These are phyloP conservation scores for Apiotrichum sp. DNA, from an alignment of 1,284 basidiomycete genomes.

Conservation along the genomic window DNA sequence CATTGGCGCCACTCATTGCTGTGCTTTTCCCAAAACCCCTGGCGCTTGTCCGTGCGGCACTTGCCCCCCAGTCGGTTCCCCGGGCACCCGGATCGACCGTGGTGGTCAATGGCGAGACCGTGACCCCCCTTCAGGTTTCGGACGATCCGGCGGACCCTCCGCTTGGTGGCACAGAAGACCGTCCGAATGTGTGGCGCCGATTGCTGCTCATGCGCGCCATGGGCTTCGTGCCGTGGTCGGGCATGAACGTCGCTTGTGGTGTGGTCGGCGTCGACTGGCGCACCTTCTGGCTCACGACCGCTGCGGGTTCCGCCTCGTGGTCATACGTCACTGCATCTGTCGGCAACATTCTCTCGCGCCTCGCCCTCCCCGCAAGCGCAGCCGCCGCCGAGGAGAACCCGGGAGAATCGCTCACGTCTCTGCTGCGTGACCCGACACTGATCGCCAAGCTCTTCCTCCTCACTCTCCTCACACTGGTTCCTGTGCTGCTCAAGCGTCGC, in stretches of 20 bases:
- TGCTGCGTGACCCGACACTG: slow-evolving; percentile 46
- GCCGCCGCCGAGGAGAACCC: slow-evolving; percentile 8
- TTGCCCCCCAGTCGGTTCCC: slow-evolving; percentile 34
- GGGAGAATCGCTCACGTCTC: slow-evolving; percentile 43
- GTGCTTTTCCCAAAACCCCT: slow-evolving; percentile 74
- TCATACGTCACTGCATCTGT: slow-evolving; percentile 46
- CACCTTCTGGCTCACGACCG: slow-evolving; percentile 67
- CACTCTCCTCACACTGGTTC: slow-evolving; percentile 42
- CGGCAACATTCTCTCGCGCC: slow-evolving; percentile 43
- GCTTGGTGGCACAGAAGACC: slow-evolving; percentile 23
- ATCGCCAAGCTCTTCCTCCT: slow-evolving; percentile 46
- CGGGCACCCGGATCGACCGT: not conserved
- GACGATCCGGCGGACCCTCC: slow-evolving; percentile 24
- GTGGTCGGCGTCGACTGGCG: slow-evolving; percentile 79
- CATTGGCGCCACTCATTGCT: slow-evolving; percentile 74
- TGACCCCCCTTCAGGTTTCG: slow-evolving; percentile 39
- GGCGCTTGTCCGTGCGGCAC: slow-evolving; percentile 54
- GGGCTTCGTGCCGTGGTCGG: slow-evolving; percentile 87
- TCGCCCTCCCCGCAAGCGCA: slow-evolving; percentile 29
- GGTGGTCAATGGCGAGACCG: slow-evolving; percentile 30
- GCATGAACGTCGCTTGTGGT: slow-evolving; percentile 87
- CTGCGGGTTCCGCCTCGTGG: slow-evolving; percentile 82
- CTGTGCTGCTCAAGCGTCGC: slow-evolving; percentile 45
- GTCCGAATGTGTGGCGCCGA: slow-evolving; percentile 65
- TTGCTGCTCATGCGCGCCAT: slow-evolving; percentile 76